Conservation (phyloP, 805 yeast genomes). For the Barnettozyma botsteinii region DNA sequence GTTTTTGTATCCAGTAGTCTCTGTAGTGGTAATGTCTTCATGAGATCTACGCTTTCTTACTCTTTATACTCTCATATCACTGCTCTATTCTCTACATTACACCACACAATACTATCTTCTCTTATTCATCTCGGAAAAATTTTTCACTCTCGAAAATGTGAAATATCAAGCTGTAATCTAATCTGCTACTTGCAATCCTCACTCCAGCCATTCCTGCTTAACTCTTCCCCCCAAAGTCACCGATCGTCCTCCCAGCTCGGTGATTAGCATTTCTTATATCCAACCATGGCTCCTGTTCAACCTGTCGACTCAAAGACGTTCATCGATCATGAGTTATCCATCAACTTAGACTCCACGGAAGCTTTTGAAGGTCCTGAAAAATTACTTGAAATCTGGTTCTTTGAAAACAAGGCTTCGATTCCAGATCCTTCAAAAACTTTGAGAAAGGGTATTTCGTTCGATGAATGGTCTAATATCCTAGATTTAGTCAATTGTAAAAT, state of each 20-base stretch:
- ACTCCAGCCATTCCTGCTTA: no score
- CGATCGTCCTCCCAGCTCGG: conserved; percentile 9
- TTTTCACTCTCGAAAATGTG: neutral
- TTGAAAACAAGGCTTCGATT: conserved; percentile 37
- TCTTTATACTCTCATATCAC: no score
- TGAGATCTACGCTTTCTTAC: no score
- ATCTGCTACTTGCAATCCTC: no score
- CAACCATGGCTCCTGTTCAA: conserved; percentile 29
- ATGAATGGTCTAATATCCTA: conserved; percentile 64
- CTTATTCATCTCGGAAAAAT: conserved; percentile 1
- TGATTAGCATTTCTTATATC: neutral
- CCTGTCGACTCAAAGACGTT: conserved; percentile 38
- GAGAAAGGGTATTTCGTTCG: conserved; percentile 52
- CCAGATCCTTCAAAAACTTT: conserved; percentile 42
- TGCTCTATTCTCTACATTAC: no score
- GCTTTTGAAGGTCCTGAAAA: conserved; percentile 99
- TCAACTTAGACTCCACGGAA: conserved; percentile 75
- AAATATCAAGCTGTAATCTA: neutral
- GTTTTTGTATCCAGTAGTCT: no score
- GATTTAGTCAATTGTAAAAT: conserved; percentile 86
- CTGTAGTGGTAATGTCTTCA: no score
- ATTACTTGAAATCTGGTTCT: conserved; percentile 84
- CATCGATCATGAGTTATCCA: conserved; percentile 76
- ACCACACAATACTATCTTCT: no score
- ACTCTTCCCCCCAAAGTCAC: conserved; percentile 1